Percentiles rank a stretch among this genome's conserved stretches.
Evolutionary conservation across 176 grass and related monocot genomes (phyloP).

Genomic region (Secale cereale): DNA sequence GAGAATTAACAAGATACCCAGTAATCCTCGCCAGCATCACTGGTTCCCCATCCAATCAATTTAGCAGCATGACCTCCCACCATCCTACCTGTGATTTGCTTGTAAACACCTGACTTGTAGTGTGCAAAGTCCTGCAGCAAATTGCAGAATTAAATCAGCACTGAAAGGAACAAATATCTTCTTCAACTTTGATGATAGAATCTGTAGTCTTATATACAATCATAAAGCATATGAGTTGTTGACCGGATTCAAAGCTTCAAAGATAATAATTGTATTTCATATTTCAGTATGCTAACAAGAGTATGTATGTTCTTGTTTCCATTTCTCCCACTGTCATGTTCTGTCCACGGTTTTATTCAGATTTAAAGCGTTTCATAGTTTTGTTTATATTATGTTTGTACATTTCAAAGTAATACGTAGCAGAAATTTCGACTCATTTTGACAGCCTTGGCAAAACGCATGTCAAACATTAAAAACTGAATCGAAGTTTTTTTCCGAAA

Average conservation of each 20-base stretch:
- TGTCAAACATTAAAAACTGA: neutral
- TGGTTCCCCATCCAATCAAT: constrained; percentile 95
- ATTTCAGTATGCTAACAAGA: neutral
- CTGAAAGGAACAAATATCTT: neutral
- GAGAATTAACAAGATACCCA: constrained; percentile 53
- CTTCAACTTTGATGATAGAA: neutral
- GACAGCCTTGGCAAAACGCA: neutral
- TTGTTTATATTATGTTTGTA: neutral
- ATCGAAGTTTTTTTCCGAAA: too few relatives aligned
- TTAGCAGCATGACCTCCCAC: constrained; percentile 93
- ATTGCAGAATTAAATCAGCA: constrained; percentile 20
- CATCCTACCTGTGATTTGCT: constrained; percentile 62
- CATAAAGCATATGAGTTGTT: neutral
- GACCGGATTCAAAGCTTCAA: neutral
- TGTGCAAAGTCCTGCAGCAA: constrained; percentile 79
- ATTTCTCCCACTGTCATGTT: neutral
- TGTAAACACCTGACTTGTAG: constrained; percentile 97
- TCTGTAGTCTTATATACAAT: neutral
- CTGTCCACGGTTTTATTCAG: neutral
- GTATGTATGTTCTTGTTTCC: neutral
- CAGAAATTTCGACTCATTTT: neutral
- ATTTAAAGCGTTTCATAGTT: neutral
- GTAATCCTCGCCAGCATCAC: constrained; percentile 83
- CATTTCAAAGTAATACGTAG: neutral
- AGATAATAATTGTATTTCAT: neutral